phyloP scores from a whole-genome alignment of 495 filamentous ascomycete genomes.

The Aspergillus carlsbadensis region DNA sequence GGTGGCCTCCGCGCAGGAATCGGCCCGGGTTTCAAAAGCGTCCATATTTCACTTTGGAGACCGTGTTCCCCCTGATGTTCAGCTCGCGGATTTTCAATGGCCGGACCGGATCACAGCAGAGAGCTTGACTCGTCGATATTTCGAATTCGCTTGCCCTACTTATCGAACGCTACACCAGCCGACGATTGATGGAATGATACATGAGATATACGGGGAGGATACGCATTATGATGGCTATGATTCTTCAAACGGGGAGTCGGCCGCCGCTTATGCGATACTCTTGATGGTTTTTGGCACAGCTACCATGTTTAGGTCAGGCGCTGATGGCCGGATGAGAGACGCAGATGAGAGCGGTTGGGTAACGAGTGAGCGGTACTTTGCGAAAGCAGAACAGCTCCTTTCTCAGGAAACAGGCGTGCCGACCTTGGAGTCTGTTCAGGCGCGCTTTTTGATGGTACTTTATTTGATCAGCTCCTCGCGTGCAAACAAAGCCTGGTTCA shows the following conservation, averaged over 20 bases:
- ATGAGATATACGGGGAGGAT: slow-evolving; percentile 12
- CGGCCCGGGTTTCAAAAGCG: neutral
- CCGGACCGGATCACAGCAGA: slow-evolving; percentile 17
- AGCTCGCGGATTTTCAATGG: slow-evolving; percentile 21
- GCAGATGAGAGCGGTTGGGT: slow-evolving; percentile 17
- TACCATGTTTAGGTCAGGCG: slow-evolving; percentile 16
- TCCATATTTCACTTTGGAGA: slow-evolving; percentile 30
- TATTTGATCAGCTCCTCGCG: slow-evolving; percentile 30
- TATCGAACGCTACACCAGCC: slow-evolving; percentile 30
- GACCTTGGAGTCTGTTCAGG: slow-evolving; percentile 23
- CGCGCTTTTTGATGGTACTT: slow-evolving; percentile 27
- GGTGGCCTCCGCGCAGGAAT: neutral
- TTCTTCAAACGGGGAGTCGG: neutral
- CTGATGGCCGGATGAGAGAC: slow-evolving; percentile 15
- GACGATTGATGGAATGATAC: slow-evolving; percentile 19
- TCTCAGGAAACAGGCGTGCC: slow-evolving; percentile 22
- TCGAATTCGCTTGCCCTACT: slow-evolving; percentile 33
- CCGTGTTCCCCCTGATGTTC: slow-evolving; percentile 18
- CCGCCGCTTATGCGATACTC: slow-evolving; percentile 15
- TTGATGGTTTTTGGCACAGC: slow-evolving; percentile 26
- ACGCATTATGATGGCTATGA: neutral
- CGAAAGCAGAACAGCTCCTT: slow-evolving; percentile 22
- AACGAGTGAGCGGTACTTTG: slow-evolving; percentile 26
- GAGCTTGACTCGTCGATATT: slow-evolving; percentile 27
- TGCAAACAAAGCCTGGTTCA: slow-evolving; percentile 30